Percentiles rank a stretch among this genome's conserved stretches.
Conservation (phyloP, 2,329 filamentous ascomycete genomes). For the Beauveria bassiana region DNA sequence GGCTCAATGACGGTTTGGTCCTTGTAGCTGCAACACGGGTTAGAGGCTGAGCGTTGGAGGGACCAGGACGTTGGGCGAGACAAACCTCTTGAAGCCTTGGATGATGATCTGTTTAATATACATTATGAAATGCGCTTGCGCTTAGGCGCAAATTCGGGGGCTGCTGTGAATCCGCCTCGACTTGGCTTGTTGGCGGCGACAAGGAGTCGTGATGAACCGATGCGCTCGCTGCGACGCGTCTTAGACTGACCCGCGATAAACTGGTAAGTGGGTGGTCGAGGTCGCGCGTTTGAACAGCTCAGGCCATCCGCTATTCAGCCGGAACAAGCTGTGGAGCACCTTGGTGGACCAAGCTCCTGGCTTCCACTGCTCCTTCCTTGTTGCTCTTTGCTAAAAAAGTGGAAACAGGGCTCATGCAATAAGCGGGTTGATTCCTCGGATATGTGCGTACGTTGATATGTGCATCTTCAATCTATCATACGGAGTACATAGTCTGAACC, state of each 20-base stretch:
- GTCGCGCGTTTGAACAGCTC: conserved; percentile 3
- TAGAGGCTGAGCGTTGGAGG: conserved; percentile 15
- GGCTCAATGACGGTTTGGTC: conserved; percentile 98
- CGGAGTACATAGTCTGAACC: too few species aligned
- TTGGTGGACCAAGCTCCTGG: background rate
- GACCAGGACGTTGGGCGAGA: conserved; percentile 10
- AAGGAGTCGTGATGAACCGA: conserved; percentile 5
- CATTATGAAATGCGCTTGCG: conserved; percentile 51
- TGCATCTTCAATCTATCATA: too few species aligned
- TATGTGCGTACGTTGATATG: too few species aligned
- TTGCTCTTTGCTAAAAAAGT: background rate
- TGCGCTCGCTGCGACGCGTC: conserved; percentile 13
- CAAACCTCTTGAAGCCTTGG: conserved; percentile 96
- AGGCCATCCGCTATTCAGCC: conserved; percentile 6
- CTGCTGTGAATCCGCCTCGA: conserved; percentile 1
- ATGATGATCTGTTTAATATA: conserved; percentile 99
- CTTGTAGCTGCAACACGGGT: conserved; percentile 68
- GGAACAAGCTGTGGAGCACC: background rate
- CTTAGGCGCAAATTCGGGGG: conserved; percentile 28
- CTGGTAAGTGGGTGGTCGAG: background rate
- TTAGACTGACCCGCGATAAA: conserved; percentile 8
- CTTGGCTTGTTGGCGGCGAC: conserved; percentile 5
- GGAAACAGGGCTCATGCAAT: too few species aligned
- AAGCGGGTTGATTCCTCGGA: too few species aligned
- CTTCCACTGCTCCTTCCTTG: background rate